Percentiles rank a stretch among this genome's conserved stretches.
Conservation (phyloP, 2,329 filamentous ascomycete species). For the Penicillium sp. region DNA sequence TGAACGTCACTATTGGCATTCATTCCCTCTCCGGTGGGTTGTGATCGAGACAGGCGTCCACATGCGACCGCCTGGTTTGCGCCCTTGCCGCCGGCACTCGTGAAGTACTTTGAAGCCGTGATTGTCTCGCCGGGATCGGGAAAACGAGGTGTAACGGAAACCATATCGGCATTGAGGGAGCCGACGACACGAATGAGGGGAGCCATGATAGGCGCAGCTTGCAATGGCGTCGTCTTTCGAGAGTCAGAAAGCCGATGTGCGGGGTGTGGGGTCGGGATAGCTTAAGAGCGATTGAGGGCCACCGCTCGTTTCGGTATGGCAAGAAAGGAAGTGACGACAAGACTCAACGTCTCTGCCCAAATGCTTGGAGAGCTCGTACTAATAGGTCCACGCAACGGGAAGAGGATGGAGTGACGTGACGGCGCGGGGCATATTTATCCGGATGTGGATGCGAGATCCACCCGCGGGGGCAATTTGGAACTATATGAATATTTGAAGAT, state of each 20-base stretch:
- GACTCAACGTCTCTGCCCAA: background rate
- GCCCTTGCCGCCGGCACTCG: constrained; percentile 86
- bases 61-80: constrained; percentile 93
- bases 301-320: background rate
- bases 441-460: background rate
- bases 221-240: background rate
- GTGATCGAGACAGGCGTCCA: constrained; percentile 70
- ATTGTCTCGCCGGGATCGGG: constrained; percentile 85
- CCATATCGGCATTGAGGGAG: constrained; percentile 91
- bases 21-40: constrained; percentile 26
- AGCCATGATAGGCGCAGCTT: constrained; percentile 29
- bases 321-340: background rate
- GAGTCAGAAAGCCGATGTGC: background rate
- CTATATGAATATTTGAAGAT: no score
- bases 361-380: background rate
- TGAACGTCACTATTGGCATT: constrained; percentile 31
- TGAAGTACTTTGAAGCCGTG: constrained; percentile 72
- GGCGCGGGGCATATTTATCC: background rate
- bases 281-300: background rate
- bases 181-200: constrained; percentile 76
- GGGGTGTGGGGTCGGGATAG: constrained; percentile 1
- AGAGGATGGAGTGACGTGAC: background rate
- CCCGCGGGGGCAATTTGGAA: no score
- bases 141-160: constrained; percentile 80
- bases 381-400: background rate